phyloP scores from a whole-genome alignment of 176 grass and related monocot genomes.

The Elymus sibiricus region DNA sequence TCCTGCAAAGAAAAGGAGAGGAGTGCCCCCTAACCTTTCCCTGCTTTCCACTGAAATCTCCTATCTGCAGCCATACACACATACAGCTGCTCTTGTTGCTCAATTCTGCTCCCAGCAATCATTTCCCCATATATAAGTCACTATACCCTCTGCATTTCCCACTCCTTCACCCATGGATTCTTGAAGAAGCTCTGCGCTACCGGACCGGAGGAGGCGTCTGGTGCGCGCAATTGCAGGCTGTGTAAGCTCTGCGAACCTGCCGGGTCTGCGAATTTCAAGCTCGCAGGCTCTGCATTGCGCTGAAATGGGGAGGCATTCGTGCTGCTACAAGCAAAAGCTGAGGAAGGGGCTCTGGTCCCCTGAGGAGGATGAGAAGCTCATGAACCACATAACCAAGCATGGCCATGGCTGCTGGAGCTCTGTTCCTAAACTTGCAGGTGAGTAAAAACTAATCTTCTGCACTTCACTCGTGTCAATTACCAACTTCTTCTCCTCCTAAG shows the following conservation, averaged over 20 bases:
- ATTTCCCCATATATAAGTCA: constrained; percentile 30
- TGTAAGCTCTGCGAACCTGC: constrained; percentile 13
- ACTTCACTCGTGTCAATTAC: constrained; percentile 2
- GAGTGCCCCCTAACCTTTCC: constrained; percentile 56
- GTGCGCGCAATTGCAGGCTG: constrained; percentile 2
- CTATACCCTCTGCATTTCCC: constrained; percentile 32
- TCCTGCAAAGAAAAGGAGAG: constrained; percentile 61
- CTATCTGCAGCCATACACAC: constrained; percentile 38
- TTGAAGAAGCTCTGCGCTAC: constrained; percentile 28
- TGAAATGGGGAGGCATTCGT: constrained; percentile 75
- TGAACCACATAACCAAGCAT: constrained; percentile 65
- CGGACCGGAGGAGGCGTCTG: neutral
- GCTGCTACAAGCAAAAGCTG: constrained; percentile 79
- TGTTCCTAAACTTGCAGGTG: constrained; percentile 69
- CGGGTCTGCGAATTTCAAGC: constrained; percentile 12
- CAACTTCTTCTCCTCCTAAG: neutral
- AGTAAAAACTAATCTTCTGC: neutral
- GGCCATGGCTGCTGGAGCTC: constrained; percentile 87
- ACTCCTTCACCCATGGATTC: constrained; percentile 35
- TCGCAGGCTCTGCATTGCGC: constrained; percentile 36
- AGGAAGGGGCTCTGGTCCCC: constrained; percentile 84
- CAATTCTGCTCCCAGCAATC: constrained; percentile 41
- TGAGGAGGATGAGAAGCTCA: constrained; percentile 79
- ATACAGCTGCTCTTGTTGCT: constrained; percentile 34
- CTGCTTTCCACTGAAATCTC: constrained; percentile 60